Evolutionary conservation across 202 grass and related monocot species (phyloP), one percentile per base, ranked within the genome.

Genomic region (Musa balbisiana): DNA sequence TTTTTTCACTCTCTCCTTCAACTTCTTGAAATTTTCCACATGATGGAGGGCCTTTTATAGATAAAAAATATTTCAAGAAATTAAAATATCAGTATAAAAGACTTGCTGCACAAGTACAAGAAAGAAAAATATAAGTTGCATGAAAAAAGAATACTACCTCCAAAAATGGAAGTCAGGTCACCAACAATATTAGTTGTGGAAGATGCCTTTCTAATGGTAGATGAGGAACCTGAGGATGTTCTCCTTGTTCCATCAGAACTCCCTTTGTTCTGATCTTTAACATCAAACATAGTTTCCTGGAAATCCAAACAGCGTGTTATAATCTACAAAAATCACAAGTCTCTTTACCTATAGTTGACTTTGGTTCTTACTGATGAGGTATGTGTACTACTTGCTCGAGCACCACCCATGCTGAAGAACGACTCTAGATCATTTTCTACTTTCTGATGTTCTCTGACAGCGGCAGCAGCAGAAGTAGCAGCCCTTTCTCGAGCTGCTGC

Each of bases 81-180:
- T 3, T 25, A 52, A 27, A 27, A 11, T 3, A 65, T 13, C 14
- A 74, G 72, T 17, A 25, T 17, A 27, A 25, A 67, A 66, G 4
- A 43, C 33, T 43, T 43, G 33, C 33, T 43, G 33, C 33, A 43
- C 33, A 25, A 82, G 50, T 67, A 15, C 1, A 10, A 70, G 33
- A 54, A 78, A 8, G 3, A 69, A 69, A 49, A 49, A 12, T 19
- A 20, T 55, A 73, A 75, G 26, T 64, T 71, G 21, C 29, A 14
- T 16, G 24, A 64, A 54, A 0, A 73, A 80, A 73, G 10, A 83
- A 62, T 55, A 52, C 33, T 84, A 99, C 96, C 96, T 92, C 96
- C 91, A 90, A 99, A 95, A 80, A 99, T 92, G 55, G 91, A 85
- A 69, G 85, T 86, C 69, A 95, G 79, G 79, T 99, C 96, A 80